Evolutionary conservation across 495 filamentous ascomycete genomes (phyloP).

Genomic region (Copromyces sp.): DNA sequence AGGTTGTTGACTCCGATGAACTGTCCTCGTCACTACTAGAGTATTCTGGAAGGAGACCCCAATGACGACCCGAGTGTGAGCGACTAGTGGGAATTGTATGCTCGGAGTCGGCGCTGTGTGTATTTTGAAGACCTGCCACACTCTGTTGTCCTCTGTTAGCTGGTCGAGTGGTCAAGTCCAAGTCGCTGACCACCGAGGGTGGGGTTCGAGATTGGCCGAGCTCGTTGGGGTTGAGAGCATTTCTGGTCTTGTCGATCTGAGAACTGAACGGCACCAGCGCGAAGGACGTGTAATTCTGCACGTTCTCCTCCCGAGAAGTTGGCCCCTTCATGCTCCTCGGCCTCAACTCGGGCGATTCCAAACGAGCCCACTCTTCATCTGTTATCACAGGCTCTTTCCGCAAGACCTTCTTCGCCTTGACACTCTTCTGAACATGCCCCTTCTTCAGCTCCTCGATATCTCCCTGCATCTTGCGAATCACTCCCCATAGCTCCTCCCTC

Average conservation of each 20-base stretch:
- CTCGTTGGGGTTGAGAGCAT: not conserved
- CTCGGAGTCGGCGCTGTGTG: not conserved
- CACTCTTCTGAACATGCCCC: not conserved
- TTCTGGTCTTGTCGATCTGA: not conserved
- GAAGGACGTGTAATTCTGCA: not conserved
- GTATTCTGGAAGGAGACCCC: no score
- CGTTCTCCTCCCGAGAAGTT: not conserved
- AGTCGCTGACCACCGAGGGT: not conserved
- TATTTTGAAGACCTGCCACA: not conserved
- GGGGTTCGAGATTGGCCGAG: not conserved
- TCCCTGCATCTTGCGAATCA: not conserved
- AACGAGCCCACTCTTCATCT: not conserved
- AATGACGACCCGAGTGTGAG: not conserved
- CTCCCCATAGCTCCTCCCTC: not conserved
- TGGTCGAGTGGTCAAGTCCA: not conserved
- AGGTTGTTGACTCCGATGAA: not conserved
- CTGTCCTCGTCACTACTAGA: not conserved
- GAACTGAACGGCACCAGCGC: not conserved
- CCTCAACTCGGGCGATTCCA: not conserved
- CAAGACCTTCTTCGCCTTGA: not conserved
- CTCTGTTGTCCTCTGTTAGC: not conserved
- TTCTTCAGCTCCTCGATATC: not conserved
- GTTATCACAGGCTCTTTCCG: no score
- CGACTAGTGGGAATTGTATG: not conserved
- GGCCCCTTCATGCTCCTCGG: not conserved